These are phyloP conservation scores for Phymatotrichopsis omnivora DNA, from an alignment of 2,329 filamentous ascomycete genomes.

Conservation along the genomic window DNA sequence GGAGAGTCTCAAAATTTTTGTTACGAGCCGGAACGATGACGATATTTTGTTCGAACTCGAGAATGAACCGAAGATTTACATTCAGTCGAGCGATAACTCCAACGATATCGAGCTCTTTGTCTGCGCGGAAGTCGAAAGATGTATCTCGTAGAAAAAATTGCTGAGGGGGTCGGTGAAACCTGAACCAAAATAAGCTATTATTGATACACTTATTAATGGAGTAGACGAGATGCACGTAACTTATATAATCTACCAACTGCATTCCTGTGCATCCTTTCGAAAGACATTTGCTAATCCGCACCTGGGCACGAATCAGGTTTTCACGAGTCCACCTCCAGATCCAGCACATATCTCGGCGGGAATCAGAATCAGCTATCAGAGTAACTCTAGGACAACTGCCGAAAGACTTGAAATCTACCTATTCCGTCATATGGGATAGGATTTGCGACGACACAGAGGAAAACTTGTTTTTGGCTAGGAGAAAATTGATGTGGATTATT, in stretches of 20 bases:
- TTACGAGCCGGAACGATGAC: slow-evolving; percentile 15
- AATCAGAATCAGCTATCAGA: not conserved
- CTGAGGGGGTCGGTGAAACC: slow-evolving; percentile 1
- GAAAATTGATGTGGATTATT: slow-evolving; percentile 4
- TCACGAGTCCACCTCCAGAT: slow-evolving; percentile 10
- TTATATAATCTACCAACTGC: not conserved
- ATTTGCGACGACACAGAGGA: not conserved
- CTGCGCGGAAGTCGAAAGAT: not conserved
- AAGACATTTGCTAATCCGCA: not conserved
- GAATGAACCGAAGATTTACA: slow-evolving; percentile 13
- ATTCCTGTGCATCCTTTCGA: no score
- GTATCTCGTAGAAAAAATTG: slow-evolving; percentile 3
- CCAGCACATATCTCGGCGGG: not conserved
- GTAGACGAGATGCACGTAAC: slow-evolving; percentile 13
- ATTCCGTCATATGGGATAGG: not conserved
- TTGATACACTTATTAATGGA: slow-evolving; percentile 1
- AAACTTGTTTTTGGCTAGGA: not conserved
- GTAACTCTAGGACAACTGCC: not conserved
- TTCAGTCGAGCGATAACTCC: slow-evolving; percentile 8
- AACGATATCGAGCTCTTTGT: slow-evolving; percentile 13
- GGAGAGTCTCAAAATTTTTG: slow-evolving; percentile 19
- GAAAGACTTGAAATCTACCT: not conserved
- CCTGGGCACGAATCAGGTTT: slow-evolving; percentile 8
- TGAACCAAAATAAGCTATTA: slow-evolving; percentile 4
- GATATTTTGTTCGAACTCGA: slow-evolving; percentile 9